Base-by-base conservation (phyloP, 768 basidiomycete genomes). In the Boletus rubescentipes region DNA sequence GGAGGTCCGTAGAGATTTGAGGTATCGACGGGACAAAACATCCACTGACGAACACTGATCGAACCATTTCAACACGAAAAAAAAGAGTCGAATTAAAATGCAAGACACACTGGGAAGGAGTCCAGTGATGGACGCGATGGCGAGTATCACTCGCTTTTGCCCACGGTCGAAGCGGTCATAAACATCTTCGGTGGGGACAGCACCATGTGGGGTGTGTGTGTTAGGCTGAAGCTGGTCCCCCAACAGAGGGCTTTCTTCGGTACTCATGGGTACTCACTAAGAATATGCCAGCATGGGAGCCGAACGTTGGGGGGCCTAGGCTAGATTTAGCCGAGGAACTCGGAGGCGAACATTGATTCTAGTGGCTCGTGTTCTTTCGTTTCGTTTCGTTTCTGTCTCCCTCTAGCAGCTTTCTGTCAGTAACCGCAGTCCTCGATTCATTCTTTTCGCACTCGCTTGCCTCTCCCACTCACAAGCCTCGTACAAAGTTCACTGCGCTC, bases 21-120 rank as follows among this genome's bases (percentile, higher is more conserved):
- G 89, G 87, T 51, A 92, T 86, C 0, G 84, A 83, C 0, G 89
- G 89, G 3, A 89, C 77, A 65, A 92, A 90, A 1, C 81, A 81
- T 0, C 82, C 85, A 8, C 81, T 73, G 0, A 87, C 82, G 54
- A 92, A 83, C 35, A 86, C 89, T 92, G 50, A 1, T 42, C 15
- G 31, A 30, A 34, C 39, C 21, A 42, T 14, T 20, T 45, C 26
- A 31, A n/a, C 14, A 41, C 40, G 6, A 36, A 38, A 39, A 30
- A 23, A 38, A 39, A 30, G 21, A 20, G 34, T 15, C 2, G 37
- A 36, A 53, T 36, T n/a, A 8, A 38, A 34, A 45, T 40, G 35
- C 10, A 52, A 38, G 12, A 58, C 79, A 44, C 60, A 90, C 89
- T 73, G 20, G 84, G 83, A 48, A 91, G 68, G 23, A 90, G 70